Base-by-base conservation (phyloP, 495 filamentous ascomycete genomes). In the Emericellopsis terricola region DNA sequence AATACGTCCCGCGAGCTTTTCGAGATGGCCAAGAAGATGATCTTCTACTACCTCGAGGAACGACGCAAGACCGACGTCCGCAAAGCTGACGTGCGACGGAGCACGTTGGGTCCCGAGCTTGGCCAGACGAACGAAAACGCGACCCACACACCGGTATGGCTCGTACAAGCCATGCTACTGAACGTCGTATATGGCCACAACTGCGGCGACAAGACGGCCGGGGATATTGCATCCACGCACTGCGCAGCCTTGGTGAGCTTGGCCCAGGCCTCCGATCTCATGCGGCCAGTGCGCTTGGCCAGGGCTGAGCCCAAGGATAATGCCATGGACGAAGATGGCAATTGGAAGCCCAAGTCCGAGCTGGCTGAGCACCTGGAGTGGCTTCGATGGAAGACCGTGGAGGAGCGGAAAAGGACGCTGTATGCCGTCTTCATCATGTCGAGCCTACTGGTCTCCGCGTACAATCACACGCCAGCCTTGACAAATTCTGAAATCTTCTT, bases 151-250 rank as follows among this genome's bases (percentile, higher is more conserved):
- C 89, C 89, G 2, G 64, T 94, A 32, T 94, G 89, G 89, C 66
- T 97, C 18, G 83, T 97, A n/a, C 89, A 97, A 48, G 86, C 89
- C 1, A 94, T 97, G 89, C 66, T 97, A 19, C 65, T 97, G 27
- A 94, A 93, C 54, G 81, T 96, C 21, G 78, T 96, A 8, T 97
- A 93, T 44, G 91, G 91, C 8, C 82, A 96, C 44, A 85, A 92
- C 42, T 94, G 82, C 50, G 91, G 81, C 17, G 87, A 97, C 48
- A 89, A 87, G 56, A 72, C 66, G 21, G 77, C 82, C 10, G 81
- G 81, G 21, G 83, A 94, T 50, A 92, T 91, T 42, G 89, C 89
- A 2, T 81, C 74, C 40, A 93, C 76, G 1, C 89, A 94, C 42
- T 91, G 83, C 45, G 80, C 84, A 8, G 81, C 87, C 21, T 57